Conservation (phyloP, 1,284 basidiomycete species). For the Cryptococcus neoformans region DNA sequence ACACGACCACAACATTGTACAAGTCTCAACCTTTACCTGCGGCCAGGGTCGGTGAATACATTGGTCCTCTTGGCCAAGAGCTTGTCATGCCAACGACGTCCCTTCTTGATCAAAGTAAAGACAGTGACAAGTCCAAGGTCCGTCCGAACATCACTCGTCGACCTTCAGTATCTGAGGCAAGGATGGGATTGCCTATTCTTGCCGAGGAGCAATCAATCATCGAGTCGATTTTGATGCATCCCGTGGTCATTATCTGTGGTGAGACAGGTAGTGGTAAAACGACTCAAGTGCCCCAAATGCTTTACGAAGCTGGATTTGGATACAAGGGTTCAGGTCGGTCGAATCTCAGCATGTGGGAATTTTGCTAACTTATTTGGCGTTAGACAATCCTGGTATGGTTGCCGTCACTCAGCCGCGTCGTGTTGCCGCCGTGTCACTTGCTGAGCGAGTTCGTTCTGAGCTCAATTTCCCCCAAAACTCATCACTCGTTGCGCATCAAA, state of each 20-base stretch:
- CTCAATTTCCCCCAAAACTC: slow-evolving; percentile 65
- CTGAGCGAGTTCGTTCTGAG: slow-evolving; percentile 84
- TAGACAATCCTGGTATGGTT: slow-evolving; percentile 97
- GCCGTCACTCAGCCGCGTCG: slow-evolving; percentile 96
- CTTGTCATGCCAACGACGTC: slow-evolving; percentile 42
- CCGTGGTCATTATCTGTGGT: slow-evolving; percentile 70
- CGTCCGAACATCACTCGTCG: slow-evolving; percentile 66
- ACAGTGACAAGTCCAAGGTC: slow-evolving; percentile 41
- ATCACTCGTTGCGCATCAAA: slow-evolving; percentile 87
- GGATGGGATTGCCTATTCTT: slow-evolving; percentile 82
- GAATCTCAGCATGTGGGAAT: slow-evolving; percentile 8
- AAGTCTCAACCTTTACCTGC: slow-evolving; percentile 7
- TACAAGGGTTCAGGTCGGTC: slow-evolving; percentile 65
- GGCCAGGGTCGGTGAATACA: slow-evolving; percentile 26
- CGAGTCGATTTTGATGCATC: slow-evolving; percentile 83
- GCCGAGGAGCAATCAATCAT: slow-evolving; percentile 93
- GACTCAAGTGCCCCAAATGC: slow-evolving; percentile 92
- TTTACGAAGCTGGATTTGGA: slow-evolving; percentile 94
- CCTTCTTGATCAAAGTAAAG: slow-evolving; percentile 31
- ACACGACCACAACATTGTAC: slow-evolving; percentile 1
- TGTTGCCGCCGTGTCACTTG: slow-evolving; percentile 96
- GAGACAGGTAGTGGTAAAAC: slow-evolving; percentile 98
- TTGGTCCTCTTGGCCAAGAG: slow-evolving; percentile 47
- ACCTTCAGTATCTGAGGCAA: slow-evolving; percentile 68
- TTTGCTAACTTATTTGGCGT: slow-evolving; percentile 7